Evolutionary conservation across 2,329 filamentous ascomycete species (phyloP).

Genomic region (Alternaria sp.): DNA sequence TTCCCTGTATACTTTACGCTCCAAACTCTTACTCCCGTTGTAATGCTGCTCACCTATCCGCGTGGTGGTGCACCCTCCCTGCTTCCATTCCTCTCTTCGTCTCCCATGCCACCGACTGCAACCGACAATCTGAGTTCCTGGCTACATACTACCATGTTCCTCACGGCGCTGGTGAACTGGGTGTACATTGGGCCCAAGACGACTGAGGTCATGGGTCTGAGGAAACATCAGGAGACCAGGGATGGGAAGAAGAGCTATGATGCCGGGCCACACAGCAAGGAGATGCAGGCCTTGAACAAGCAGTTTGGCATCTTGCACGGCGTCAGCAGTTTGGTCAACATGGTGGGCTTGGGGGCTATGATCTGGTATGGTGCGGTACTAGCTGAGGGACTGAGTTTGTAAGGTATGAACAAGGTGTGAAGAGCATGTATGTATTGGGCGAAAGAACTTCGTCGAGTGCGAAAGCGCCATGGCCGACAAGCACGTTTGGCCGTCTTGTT

Average conservation of each 20-base stretch:
- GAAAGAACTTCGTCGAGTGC: no score
- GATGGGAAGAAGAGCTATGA: conserved; percentile 91
- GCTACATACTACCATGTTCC: conserved; percentile 74
- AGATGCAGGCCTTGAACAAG: conserved; percentile 70
- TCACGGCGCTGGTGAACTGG: conserved; percentile 76
- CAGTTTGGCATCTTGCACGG: conserved; percentile 81
- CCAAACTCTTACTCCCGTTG: conserved; percentile 76
- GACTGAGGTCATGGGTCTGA: conserved; percentile 74
- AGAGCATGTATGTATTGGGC: neutral
- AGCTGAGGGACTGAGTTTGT: conserved; percentile 48
- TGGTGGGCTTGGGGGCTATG: conserved; percentile 73
- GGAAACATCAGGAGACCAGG: conserved; percentile 83
- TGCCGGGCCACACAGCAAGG: conserved; percentile 77
- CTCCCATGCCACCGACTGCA: conserved; percentile 7
- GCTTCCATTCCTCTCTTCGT: conserved; percentile 13
- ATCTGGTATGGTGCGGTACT: conserved; percentile 82
- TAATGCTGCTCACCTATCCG: conserved; percentile 83
- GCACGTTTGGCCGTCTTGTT: neutral
- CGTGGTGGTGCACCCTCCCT: conserved; percentile 24
- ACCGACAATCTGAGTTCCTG: conserved; percentile 44
- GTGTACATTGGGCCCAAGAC: conserved; percentile 77
- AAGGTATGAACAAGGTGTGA: neutral
- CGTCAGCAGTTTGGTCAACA: conserved; percentile 79
- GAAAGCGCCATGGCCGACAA: neutral
- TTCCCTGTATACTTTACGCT: conserved; percentile 91